phyloP scores from a whole-genome alignment of 306 rosid genomes.

The Oemleria cerasiformis region DNA sequence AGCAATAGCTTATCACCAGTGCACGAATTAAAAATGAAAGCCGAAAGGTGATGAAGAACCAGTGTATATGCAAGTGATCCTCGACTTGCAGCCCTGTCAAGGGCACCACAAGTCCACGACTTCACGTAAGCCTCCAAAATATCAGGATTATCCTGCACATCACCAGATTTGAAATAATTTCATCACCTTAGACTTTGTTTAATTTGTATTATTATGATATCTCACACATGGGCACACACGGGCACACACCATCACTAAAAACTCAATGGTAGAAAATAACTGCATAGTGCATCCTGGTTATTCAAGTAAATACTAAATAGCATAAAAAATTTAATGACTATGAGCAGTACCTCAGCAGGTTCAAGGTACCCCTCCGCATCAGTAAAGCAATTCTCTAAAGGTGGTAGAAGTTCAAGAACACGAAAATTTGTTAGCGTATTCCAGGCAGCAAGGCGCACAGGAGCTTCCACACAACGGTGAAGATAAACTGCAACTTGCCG shows the following conservation, averaged over 20 bases:
- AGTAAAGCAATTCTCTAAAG: slow-evolving; percentile 64
- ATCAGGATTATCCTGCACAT: slow-evolving; percentile 62
- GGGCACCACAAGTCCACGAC: slow-evolving; percentile 86
- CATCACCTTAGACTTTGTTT: neutral
- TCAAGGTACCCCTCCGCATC: slow-evolving; percentile 75
- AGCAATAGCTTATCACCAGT: slow-evolving; percentile 43
- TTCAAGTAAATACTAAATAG: neutral
- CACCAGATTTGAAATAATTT: slow-evolving; percentile 14
- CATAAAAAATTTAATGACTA: slow-evolving; percentile 7
- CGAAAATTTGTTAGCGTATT: slow-evolving; percentile 62
- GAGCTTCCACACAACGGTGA: slow-evolving; percentile 69
- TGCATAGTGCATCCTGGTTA: neutral
- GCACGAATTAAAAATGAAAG: slow-evolving; percentile 50
- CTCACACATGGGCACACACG: no score
- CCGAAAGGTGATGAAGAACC: slow-evolving; percentile 77
- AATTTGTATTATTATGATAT: neutral
- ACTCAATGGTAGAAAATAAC: neutral
- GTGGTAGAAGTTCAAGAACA: slow-evolving; percentile 91
- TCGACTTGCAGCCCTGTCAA: slow-evolving; percentile 75
- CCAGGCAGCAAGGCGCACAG: slow-evolving; percentile 79
- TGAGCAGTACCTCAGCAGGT: slow-evolving; percentile 71
- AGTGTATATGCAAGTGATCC: slow-evolving; percentile 61
- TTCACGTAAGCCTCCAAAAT: slow-evolving; percentile 77
- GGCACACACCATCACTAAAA: neutral
- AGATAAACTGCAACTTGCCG: slow-evolving; percentile 90